phyloP scores from a whole-genome alignment of 2,329 filamentous ascomycete species.

The Colletotrichum falcatum region DNA sequence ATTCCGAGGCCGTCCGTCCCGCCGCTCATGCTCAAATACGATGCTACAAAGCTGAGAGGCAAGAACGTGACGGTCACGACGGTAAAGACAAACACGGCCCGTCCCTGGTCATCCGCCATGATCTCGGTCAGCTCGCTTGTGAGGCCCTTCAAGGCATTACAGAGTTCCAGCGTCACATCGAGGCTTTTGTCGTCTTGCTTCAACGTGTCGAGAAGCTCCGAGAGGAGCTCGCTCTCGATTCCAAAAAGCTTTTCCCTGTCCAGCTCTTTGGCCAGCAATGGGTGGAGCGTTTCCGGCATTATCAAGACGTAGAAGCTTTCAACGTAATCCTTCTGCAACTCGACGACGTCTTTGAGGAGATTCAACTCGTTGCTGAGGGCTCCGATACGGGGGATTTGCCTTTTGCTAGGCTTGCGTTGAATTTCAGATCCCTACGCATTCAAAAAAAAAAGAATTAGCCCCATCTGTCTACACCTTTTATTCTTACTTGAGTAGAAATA shows the following conservation, averaged over 20 bases:
- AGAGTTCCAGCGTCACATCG: slow-evolving; percentile 12
- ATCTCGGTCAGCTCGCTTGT: slow-evolving; percentile 38
- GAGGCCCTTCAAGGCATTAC: slow-evolving; percentile 2
- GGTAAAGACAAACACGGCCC: slow-evolving; percentile 49
- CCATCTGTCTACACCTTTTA: too few species aligned
- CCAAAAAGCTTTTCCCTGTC: slow-evolving; percentile 6
- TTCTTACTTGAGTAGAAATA: too few species aligned
- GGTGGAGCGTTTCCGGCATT: slow-evolving; percentile 2
- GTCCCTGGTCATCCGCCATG: slow-evolving; percentile 44
- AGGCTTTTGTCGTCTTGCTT: slow-evolving; percentile 13
- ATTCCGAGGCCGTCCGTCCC: slow-evolving; percentile 19
- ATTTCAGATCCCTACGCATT: slow-evolving; percentile 25
- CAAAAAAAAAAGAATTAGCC: too few species aligned
- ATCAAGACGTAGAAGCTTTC: not conserved
- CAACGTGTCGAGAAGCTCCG: not conserved
- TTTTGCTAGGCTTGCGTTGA: slow-evolving; percentile 22
- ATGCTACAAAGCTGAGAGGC: slow-evolving; percentile 48
- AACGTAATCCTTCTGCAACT: slow-evolving; percentile 7
- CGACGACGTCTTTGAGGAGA: slow-evolving; percentile 19
- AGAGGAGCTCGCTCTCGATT: slow-evolving; percentile 2
- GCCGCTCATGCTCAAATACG: slow-evolving; percentile 50
- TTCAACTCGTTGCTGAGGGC: slow-evolving; percentile 28
- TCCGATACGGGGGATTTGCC: slow-evolving; percentile 13
- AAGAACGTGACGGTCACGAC: slow-evolving; percentile 49
- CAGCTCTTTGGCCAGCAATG: not conserved